Evolutionary conservation across 176 grass and related monocot species (phyloP).

Genomic region (Microstegium vimineum): DNA sequence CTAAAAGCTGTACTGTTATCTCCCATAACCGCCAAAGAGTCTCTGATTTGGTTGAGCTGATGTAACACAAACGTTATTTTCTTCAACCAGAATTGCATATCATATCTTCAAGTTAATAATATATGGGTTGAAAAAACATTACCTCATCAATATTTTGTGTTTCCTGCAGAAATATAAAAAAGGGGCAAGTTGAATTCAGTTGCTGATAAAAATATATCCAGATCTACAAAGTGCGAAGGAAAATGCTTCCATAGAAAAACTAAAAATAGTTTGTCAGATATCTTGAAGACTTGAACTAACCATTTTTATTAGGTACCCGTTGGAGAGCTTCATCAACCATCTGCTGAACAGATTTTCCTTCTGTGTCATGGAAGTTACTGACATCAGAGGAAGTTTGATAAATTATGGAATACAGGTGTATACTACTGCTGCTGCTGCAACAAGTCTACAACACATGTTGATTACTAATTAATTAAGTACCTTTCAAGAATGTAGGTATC

Average conservation of each 20-base stretch:
- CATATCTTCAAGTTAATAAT: slow-evolving; percentile 30
- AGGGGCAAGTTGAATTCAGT: slow-evolving; percentile 23
- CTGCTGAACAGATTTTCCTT: slow-evolving; percentile 95
- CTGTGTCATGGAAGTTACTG: slow-evolving; percentile 41
- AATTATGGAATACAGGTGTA: neutral
- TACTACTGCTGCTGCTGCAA: neutral
- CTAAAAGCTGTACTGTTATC: slow-evolving; percentile 93
- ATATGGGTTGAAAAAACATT: slow-evolving; percentile 36
- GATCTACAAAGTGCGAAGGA: slow-evolving; percentile 6
- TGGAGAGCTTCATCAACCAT: slow-evolving; percentile 92
- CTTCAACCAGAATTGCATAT: slow-evolving; percentile 13
- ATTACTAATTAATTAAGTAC: neutral
- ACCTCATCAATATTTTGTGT: slow-evolving; percentile 86
- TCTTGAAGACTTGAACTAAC: slow-evolving; percentile 48
- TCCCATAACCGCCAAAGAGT: slow-evolving; percentile 86
- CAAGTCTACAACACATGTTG: neutral
- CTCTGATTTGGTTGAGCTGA: slow-evolving; percentile 96
- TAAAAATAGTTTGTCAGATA: neutral
- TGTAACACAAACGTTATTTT: slow-evolving; percentile 24
- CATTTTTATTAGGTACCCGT: slow-evolving; percentile 65
- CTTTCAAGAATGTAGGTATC: neutral
- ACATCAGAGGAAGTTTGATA: neutral
- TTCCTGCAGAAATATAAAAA: slow-evolving; percentile 57
- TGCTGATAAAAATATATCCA: slow-evolving; percentile 19
- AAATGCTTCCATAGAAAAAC: neutral